phyloP scores from a whole-genome alignment of 768 basidiomycete genomes.

The Rhodotorula paludigena region DNA sequence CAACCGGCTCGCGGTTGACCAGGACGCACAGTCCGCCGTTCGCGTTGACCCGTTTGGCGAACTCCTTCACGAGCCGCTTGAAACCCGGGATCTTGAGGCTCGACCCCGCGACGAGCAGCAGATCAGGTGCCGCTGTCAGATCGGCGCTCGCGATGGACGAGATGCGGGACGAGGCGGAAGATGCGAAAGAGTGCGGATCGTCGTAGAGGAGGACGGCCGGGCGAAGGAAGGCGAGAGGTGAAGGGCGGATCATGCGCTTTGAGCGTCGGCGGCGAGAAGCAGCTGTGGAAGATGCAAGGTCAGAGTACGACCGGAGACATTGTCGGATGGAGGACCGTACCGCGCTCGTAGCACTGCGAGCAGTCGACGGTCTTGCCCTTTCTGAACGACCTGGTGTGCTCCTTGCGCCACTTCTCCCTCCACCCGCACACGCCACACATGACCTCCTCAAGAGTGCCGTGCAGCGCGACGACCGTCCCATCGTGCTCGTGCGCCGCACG shows the following conservation, averaged over 20 bases:
- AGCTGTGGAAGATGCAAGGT: conserved; percentile 49
- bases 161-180: conserved; percentile 67
- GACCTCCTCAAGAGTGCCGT: conserved; percentile 10
- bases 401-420: conserved; percentile 63
- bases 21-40: conserved; percentile 65
- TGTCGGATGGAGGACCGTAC: conserved; percentile 55
- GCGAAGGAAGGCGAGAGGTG: conserved; percentile 62
- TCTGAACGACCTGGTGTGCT: conserved; percentile 61
- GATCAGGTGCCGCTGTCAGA: conserved; percentile 68
- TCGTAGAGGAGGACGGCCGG: conserved; percentile 93
- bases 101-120: conserved; percentile 94
- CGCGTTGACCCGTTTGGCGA: conserved; percentile 62
- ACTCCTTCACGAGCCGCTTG: conserved; percentile 86
- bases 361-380: conserved; percentile 73
- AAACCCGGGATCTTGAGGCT: conserved; percentile 89
- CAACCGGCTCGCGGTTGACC: conserved; percentile 81
- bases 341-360: conserved; percentile 71
- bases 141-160: conserved; percentile 74
- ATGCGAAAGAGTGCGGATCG: conserved; percentile 57
- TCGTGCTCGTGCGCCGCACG: background rate
- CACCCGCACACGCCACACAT: conserved; percentile 74
- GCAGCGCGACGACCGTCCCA: conserved; percentile 22
- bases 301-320: too few relatives aligned
- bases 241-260: conserved; percentile 60
- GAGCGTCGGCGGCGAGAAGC: background rate